Percentiles rank a stretch among this genome's conserved stretches.
Conservation (phyloP, 192 early-diverging fungal species). For the Entophlyctis luteolus region DNA sequence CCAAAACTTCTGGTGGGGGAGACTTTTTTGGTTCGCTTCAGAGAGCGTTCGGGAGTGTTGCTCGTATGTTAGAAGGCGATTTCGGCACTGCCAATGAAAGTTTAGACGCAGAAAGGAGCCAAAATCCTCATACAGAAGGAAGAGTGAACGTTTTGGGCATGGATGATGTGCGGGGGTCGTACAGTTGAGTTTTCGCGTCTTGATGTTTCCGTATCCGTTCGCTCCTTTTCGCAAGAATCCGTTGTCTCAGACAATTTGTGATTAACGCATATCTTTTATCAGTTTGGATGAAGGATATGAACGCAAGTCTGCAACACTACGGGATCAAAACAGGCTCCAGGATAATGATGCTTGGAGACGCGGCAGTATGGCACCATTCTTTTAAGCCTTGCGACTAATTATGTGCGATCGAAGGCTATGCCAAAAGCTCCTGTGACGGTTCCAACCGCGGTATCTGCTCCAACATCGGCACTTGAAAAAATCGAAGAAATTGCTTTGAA, state of each 20-base stretch:
- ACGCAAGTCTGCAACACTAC: slow-evolving; percentile 38
- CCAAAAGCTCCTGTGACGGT: too few relatives aligned
- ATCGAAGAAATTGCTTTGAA: slow-evolving; percentile 38
- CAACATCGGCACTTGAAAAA: slow-evolving; percentile 47
- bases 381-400: slow-evolving; percentile 10
- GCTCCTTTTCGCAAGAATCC: neutral
- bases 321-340: slow-evolving; percentile 71
- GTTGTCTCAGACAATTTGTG: neutral
- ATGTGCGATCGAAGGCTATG: too few relatives aligned
- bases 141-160: slow-evolving; percentile 19
- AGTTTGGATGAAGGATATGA: slow-evolving; percentile 46
- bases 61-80: neutral
- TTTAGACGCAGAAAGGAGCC: too few relatives aligned
- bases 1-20: neutral
- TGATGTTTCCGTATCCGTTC: neutral
- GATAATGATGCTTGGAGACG: slow-evolving; percentile 69
- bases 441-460: too few relatives aligned
- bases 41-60: neutral
- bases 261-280: neutral
- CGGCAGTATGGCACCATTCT: slow-evolving; percentile 39
- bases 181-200: slow-evolving; percentile 5
- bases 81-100: neutral
- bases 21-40: slow-evolving; percentile 2
- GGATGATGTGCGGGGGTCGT: slow-evolving; percentile 12
- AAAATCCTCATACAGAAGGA: neutral